These are phyloP conservation scores for Kodamaea kaohsiungensis DNA, from an alignment of 805 yeast genomes.

Conservation along the genomic window DNA sequence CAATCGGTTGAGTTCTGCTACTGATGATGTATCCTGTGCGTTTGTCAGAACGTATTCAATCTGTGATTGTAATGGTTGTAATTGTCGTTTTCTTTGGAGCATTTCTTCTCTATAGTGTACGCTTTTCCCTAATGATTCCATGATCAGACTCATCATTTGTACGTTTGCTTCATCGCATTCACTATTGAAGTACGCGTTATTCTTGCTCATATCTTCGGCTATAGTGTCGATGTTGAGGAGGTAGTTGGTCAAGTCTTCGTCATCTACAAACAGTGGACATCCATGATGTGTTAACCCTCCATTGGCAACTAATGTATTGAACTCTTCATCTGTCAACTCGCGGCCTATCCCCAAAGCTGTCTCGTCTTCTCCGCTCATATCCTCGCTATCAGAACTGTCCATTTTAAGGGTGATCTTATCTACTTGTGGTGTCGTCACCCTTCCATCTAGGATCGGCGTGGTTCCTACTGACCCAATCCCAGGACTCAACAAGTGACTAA, in stretches of 20 bases:
- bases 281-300: constrained; percentile 22
- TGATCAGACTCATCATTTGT: constrained; percentile 3
- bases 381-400: constrained; percentile 3
- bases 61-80: not conserved
- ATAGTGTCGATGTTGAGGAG: constrained; percentile 30
- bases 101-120: constrained; percentile 3
- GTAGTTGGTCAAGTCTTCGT: constrained; percentile 28
- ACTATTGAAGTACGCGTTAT: not conserved
- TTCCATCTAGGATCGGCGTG: not conserved
- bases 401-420: constrained; percentile 6
- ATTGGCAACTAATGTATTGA: constrained; percentile 15
- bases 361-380: constrained; percentile 1
- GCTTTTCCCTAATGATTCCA: constrained; percentile 4
- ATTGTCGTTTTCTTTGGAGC: not conserved
- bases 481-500: not conserved
- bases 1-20: constrained; percentile 18
- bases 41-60: not conserved
- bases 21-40: constrained; percentile 1
- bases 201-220: constrained; percentile 15
- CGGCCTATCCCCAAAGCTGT: not conserved
- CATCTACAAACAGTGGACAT: constrained; percentile 16
- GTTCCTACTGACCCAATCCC: not conserved
- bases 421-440: constrained; percentile 3
- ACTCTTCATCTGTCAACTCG: constrained; percentile 13
- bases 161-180: not conserved